These are phyloP conservation scores for Epichloe brachyelytri DNA, from an alignment of 2,329 filamentous ascomycete genomes.

Conservation along the genomic window DNA sequence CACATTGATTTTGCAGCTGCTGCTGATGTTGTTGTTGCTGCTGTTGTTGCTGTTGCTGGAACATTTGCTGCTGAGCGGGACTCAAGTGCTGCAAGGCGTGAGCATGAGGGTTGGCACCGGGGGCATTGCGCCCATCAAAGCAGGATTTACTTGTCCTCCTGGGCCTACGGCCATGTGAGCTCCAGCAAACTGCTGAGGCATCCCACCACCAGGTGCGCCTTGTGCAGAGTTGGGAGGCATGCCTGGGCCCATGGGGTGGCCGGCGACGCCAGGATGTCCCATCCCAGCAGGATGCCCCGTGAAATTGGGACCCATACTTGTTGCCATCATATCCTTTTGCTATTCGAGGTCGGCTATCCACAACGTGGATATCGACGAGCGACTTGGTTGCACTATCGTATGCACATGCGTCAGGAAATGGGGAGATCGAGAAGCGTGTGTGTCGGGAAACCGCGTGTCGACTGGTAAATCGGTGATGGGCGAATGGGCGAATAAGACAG, in stretches of 20 bases:
- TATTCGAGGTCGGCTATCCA: slow-evolving; percentile 37
- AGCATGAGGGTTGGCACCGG: slow-evolving; percentile 50
- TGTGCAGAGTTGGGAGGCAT: slow-evolving; percentile 57
- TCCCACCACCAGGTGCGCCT: slow-evolving; percentile 49
- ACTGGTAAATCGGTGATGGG: background rate
- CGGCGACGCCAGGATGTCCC: slow-evolving; percentile 57
- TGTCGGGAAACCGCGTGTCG: background rate
- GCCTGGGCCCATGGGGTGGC: slow-evolving; percentile 49
- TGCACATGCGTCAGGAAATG: slow-evolving; percentile 24
- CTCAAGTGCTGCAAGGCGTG: slow-evolving; percentile 63
- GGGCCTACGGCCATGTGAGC: slow-evolving; percentile 58
- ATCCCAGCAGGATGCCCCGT: slow-evolving; percentile 57
- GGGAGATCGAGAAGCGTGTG: background rate
- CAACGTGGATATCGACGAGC: slow-evolving; percentile 45
- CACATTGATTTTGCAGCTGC: slow-evolving; percentile 23
- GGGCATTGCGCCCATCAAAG: slow-evolving; percentile 67
- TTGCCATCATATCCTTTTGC: slow-evolving; percentile 49
- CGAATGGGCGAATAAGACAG: background rate
- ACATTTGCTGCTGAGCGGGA: slow-evolving; percentile 44
- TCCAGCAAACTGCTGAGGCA: slow-evolving; percentile 52
- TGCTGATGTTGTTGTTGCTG: slow-evolving; percentile 34
- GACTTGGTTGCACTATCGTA: slow-evolving; percentile 31
- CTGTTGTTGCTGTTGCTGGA: slow-evolving; percentile 38
- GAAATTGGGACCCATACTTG: slow-evolving; percentile 49
- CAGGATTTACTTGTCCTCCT: slow-evolving; percentile 58